These are phyloP conservation scores for Rhizopogon roseolus DNA, from an alignment of 768 basidiomycete genomes.

Conservation along the genomic window DNA sequence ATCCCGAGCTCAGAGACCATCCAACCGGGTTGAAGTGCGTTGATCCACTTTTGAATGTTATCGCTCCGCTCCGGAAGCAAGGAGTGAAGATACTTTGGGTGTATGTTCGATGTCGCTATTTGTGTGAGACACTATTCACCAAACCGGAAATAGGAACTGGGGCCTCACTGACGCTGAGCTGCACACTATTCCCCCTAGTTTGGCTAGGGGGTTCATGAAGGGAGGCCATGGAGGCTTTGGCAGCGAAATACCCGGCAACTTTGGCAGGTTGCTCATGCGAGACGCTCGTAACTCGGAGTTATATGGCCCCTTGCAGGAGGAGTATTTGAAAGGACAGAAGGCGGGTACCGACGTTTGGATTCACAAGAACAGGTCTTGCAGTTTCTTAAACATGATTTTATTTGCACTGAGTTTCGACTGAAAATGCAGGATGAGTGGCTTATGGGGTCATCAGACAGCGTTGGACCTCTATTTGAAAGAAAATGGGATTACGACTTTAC, in stretches of 20 bases:
- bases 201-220: slow-evolving; percentile 51
- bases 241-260: slow-evolving; percentile 44
- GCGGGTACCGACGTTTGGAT: slow-evolving; percentile 66
- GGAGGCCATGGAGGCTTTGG: slow-evolving; percentile 48
- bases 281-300: slow-evolving; percentile 53
- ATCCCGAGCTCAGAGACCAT: slow-evolving; percentile 53
- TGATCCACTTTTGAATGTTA: slow-evolving; percentile 43
- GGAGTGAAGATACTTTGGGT: slow-evolving; percentile 63
- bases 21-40: slow-evolving; percentile 55
- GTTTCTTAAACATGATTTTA: not conserved
- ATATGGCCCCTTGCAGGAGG: slow-evolving; percentile 57
- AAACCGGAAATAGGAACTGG: slow-evolving; percentile 48
- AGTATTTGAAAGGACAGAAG: slow-evolving; percentile 46
- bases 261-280: slow-evolving; percentile 57
- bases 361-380: slow-evolving; percentile 58
- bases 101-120: slow-evolving; percentile 28
- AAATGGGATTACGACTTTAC: slow-evolving; percentile 54
- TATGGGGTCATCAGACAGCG: slow-evolving; percentile 62
- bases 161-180: slow-evolving; percentile 64
- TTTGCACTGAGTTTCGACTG: not conserved
- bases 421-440: slow-evolving; percentile 49
- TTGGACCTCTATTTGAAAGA: slow-evolving; percentile 60
- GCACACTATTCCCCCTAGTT: slow-evolving; percentile 54
- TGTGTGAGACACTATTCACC: not conserved
- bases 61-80: slow-evolving; percentile 42